Conservation (phyloP, 1,284 basidiomycete genomes). For the Polyporus tsugae region DNA sequence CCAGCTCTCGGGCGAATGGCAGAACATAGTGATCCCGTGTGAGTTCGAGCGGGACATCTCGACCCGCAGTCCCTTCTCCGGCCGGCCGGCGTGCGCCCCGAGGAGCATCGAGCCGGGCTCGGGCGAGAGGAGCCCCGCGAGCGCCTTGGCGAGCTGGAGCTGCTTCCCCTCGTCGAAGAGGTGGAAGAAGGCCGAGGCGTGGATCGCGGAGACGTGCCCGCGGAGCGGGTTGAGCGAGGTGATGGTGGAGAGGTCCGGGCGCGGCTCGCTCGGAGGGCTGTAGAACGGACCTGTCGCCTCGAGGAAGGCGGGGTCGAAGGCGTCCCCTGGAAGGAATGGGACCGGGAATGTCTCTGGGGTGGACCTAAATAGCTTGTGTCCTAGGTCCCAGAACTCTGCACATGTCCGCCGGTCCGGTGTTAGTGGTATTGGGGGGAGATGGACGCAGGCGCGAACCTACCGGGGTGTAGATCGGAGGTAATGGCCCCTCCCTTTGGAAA, state of each 20-base stretch:
- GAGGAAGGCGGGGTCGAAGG: constrained; percentile 49
- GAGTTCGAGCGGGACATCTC: constrained; percentile 11
- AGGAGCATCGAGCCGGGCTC: constrained; percentile 48
- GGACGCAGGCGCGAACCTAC: constrained; percentile 31
- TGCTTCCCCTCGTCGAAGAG: constrained; percentile 56
- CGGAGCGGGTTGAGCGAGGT: constrained; percentile 53
- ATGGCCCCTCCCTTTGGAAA: constrained; percentile 45
- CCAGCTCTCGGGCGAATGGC: constrained; percentile 50
- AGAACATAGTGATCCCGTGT: constrained; percentile 34
- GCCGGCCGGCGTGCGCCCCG: constrained; percentile 40
- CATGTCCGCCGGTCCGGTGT: constrained; percentile 35
- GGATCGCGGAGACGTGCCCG: constrained; percentile 55
- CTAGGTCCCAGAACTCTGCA: constrained; percentile 46
- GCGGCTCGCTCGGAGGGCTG: constrained; percentile 32
- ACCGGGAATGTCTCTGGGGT: constrained; percentile 51
- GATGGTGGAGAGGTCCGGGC: constrained; percentile 44
- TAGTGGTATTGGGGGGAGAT: constrained; percentile 37
- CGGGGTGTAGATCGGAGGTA: constrained; percentile 45
- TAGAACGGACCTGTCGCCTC: constrained; percentile 40
- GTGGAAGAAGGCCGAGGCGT: constrained; percentile 60
- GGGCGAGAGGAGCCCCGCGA: constrained; percentile 50
- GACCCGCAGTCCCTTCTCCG: constrained; percentile 36
- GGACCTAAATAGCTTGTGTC: constrained; percentile 44
- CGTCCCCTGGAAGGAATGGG: constrained; percentile 56
- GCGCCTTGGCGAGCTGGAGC: constrained; percentile 46